phyloP scores from a whole-genome alignment of 495 filamentous ascomycete species.

The Lindgomyces ingoldianus region DNA sequence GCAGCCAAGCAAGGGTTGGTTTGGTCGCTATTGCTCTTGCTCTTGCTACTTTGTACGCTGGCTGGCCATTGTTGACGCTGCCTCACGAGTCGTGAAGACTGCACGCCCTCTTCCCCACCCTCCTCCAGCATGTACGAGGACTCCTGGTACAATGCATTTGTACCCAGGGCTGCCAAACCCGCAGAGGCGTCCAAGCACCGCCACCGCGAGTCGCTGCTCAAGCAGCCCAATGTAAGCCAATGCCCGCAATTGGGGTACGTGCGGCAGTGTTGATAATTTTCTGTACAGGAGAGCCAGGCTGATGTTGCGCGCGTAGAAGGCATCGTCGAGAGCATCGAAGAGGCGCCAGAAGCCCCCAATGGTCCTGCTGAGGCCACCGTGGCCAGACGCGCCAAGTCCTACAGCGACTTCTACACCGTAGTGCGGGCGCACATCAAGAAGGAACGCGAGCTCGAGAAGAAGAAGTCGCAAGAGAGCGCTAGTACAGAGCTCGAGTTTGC shows the following conservation, averaged over 20 bases:
- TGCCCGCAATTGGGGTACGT: slow-evolving; percentile 32
- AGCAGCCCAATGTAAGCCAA: slow-evolving; percentile 65
- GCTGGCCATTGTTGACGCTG: too few species aligned
- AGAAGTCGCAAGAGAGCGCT: slow-evolving; percentile 41
- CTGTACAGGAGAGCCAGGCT: slow-evolving; percentile 47
- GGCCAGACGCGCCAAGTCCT: slow-evolving; percentile 68
- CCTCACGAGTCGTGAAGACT: too few species aligned
- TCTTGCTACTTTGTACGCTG: too few species aligned
- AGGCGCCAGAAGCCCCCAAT: slow-evolving; percentile 47
- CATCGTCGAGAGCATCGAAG: slow-evolving; percentile 53
- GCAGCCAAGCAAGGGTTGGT: too few species aligned
- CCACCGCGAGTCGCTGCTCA: slow-evolving; percentile 64
- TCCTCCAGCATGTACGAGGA: slow-evolving; percentile 67
- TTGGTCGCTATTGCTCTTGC: too few species aligned
- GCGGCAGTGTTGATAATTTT: slow-evolving; percentile 43
- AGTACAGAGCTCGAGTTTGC: slow-evolving; percentile 60
- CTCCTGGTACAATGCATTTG: slow-evolving; percentile 67
- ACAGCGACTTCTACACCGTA: slow-evolving; percentile 69
- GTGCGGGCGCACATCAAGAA: slow-evolving; percentile 58
- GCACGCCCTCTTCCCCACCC: background rate
- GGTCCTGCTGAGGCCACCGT: slow-evolving; percentile 65
- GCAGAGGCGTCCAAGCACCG: slow-evolving; percentile 55
- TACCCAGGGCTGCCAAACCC: slow-evolving; percentile 53
- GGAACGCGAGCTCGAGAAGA: slow-evolving; percentile 47
- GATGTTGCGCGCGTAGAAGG: slow-evolving; percentile 49